phyloP scores from a whole-genome alignment of 2,329 filamentous ascomycete genomes.

The Colletotrichum sansevieriae region DNA sequence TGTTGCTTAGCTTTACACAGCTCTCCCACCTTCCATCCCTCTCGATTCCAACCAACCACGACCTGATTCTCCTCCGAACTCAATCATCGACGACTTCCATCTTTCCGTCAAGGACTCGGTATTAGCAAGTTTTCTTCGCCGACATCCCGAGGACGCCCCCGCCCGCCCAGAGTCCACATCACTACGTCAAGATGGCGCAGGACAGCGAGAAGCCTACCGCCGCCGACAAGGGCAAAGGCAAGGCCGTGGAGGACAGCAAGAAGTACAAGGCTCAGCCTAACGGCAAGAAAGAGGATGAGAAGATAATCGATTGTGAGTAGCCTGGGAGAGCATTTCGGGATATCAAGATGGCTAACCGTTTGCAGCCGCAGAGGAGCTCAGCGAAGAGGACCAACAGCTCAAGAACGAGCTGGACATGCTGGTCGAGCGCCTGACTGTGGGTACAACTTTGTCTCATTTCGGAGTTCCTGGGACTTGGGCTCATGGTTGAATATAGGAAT shows the following conservation, averaged over 20 bases:
- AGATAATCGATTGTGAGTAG: constrained; percentile 57
- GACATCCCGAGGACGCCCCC: constrained; percentile 40
- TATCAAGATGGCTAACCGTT: constrained; percentile 51
- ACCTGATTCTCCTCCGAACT: constrained; percentile 17
- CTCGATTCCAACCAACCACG: constrained; percentile 42
- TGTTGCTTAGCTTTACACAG: constrained; percentile 53
- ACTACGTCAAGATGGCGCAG: constrained; percentile 81
- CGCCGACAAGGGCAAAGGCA: constrained; percentile 96
- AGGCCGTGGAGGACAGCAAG: constrained; percentile 80
- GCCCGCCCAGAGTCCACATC: constrained; percentile 46
- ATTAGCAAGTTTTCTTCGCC: constrained; percentile 25
- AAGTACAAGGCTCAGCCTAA: constrained; percentile 78
- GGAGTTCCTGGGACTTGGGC: neutral
- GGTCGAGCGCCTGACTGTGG: constrained; percentile 91
- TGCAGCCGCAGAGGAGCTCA: constrained; percentile 83
- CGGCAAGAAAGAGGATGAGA: constrained; percentile 83
- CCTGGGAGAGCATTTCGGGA: neutral
- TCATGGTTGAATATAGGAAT: constrained; percentile 70
- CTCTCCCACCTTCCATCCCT: constrained; percentile 55
- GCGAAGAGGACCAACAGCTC: constrained; percentile 96
- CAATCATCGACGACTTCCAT: constrained; percentile 20
- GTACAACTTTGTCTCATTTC: constrained; percentile 40
- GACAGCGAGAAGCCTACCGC: constrained; percentile 88
- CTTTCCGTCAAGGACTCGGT: constrained; percentile 14
- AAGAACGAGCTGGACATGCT: constrained; percentile 99